A percentile compares a stretch with the other conserved stretches of the same genome.
phyloP scores from a whole-genome alignment of 495 filamentous ascomycete species.

The Aspergillus cavernicola region DNA sequence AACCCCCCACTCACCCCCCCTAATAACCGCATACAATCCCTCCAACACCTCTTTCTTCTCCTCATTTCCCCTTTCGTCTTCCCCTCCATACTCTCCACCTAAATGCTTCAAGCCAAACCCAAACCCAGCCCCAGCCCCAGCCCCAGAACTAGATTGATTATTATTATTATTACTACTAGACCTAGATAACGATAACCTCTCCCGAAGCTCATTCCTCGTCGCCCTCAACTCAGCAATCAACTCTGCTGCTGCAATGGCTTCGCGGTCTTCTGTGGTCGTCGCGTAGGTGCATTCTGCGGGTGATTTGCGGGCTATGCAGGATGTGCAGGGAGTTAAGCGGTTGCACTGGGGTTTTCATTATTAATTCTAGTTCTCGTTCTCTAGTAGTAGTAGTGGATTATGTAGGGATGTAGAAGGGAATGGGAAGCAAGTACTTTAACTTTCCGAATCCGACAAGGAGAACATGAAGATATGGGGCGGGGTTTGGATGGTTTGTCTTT shows the following conservation, averaged over 20 bases:
- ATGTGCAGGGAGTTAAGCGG: slow-evolving; percentile 17
- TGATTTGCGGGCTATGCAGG: slow-evolving; percentile 17
- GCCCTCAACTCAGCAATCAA: slow-evolving; percentile 15
- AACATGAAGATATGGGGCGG: slow-evolving; percentile 18
- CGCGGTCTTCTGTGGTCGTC: slow-evolving; percentile 15
- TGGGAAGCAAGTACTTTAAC: slow-evolving; percentile 13
- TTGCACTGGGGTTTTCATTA: slow-evolving; percentile 16
- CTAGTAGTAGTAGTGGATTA: no score
- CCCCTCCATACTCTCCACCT: neutral
- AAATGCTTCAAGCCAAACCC: neutral
- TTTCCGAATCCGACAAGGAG: slow-evolving; percentile 17
- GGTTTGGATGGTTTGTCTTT: slow-evolving; percentile 14
- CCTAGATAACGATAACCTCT: no score
- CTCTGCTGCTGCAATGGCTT: slow-evolving; percentile 21
- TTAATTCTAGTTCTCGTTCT: neutral
- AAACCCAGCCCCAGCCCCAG: neutral
- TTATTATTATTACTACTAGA: no score
- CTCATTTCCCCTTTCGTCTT: no score
- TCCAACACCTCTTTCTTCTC: slow-evolving; percentile 12
- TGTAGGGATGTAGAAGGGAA: neutral
- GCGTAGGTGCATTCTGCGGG: slow-evolving; percentile 16
- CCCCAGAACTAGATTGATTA: no score
- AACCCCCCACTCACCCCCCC: slow-evolving; percentile 8
- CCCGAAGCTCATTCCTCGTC: slow-evolving; percentile 3
- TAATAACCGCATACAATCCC: slow-evolving; percentile 15